Percentiles rank a stretch among this genome's conserved stretches.
These are phyloP conservation scores for Backusella australiensis DNA, from an alignment of 192 early-diverging fungal species.

Conservation along the genomic window DNA sequence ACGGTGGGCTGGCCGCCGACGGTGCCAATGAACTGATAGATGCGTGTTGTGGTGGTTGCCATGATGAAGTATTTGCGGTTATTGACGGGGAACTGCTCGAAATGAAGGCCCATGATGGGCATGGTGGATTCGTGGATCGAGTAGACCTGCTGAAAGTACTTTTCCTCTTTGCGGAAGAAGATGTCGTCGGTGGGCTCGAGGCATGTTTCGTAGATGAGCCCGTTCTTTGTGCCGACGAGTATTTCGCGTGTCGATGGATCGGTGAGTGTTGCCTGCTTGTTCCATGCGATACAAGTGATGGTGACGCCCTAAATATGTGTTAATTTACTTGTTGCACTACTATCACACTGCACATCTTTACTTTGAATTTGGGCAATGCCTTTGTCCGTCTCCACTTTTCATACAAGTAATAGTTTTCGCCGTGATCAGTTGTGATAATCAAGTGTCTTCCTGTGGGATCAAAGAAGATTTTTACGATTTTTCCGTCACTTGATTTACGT, in stretches of 20 bases:
- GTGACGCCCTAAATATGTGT: conserved; percentile 56
- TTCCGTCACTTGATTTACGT: conserved; percentile 53
- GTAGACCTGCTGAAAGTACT: conserved; percentile 71
- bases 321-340: neutral
- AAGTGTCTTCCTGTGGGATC: conserved; percentile 89
- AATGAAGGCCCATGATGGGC: conserved; percentile 79
- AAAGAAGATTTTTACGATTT: conserved; percentile 74
- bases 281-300: conserved; percentile 93
- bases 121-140: conserved; percentile 63
- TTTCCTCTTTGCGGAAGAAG: conserved; percentile 80
- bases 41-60: conserved; percentile 75
- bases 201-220: conserved; percentile 88
- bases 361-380: conserved; percentile 73
- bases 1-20: conserved; percentile 22
- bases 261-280: conserved; percentile 45
- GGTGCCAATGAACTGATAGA: conserved; percentile 90
- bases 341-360: conserved; percentile 23
- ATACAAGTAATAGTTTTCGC: conserved; percentile 91
- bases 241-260: conserved; percentile 77
- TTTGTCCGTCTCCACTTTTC: conserved; percentile 85
- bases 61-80: conserved; percentile 79
- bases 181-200: conserved; percentile 80
- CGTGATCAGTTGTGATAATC: conserved; percentile 83
- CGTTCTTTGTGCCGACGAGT: conserved; percentile 83
- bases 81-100: conserved; percentile 76